phyloP scores from a whole-genome alignment of 768 basidiomycete genomes.

The Phlebiopsis gigantea region DNA sequence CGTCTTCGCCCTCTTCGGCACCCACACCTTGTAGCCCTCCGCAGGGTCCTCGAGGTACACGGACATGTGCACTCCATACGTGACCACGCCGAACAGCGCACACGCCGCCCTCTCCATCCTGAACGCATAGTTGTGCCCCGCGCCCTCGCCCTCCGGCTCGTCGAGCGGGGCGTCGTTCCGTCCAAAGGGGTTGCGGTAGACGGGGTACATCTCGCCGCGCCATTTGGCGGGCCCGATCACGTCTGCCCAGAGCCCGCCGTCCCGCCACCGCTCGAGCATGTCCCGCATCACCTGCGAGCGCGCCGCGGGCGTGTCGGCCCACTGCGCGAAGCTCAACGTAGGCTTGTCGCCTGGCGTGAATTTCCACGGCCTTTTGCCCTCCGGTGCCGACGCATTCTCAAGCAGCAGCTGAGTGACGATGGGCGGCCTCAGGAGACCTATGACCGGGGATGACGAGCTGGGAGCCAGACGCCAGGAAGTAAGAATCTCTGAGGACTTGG shows the following conservation, averaged over 20 bases:
- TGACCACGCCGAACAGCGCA: conserved; percentile 82
- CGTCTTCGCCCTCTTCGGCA: conserved; percentile 76
- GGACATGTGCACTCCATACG: conserved; percentile 91
- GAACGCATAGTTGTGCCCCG: conserved; percentile 63
- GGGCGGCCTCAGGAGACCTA: conserved; percentile 56
- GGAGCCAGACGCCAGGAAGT: conserved; percentile 52
- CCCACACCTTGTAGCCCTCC: conserved; percentile 65
- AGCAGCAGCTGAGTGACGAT: conserved; percentile 47
- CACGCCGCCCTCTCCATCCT: conserved; percentile 88
- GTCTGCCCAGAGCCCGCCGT: conserved; percentile 52
- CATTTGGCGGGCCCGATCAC: conserved; percentile 75
- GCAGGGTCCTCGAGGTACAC: conserved; percentile 50
- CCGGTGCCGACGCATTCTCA: conserved; percentile 39
- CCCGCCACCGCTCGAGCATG: conserved; percentile 74
- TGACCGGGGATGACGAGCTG: conserved; percentile 45
- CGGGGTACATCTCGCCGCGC: conserved; percentile 80
- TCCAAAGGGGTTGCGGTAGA: conserved; percentile 69
- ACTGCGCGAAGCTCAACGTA: conserved; percentile 43
- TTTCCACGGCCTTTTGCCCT: conserved; percentile 24
- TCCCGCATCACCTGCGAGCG: conserved; percentile 59
- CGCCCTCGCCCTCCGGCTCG: conserved; percentile 23
- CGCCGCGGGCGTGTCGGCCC: conserved; percentile 49
- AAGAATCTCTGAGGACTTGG: conserved; percentile 34
- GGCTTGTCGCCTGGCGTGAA: conserved; percentile 14
- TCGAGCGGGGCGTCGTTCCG: conserved; percentile 35